Evolutionary conservation across 1,139 yeast genomes (phyloP).

Genomic region (Suzukiozyma palmioleophila): DNA sequence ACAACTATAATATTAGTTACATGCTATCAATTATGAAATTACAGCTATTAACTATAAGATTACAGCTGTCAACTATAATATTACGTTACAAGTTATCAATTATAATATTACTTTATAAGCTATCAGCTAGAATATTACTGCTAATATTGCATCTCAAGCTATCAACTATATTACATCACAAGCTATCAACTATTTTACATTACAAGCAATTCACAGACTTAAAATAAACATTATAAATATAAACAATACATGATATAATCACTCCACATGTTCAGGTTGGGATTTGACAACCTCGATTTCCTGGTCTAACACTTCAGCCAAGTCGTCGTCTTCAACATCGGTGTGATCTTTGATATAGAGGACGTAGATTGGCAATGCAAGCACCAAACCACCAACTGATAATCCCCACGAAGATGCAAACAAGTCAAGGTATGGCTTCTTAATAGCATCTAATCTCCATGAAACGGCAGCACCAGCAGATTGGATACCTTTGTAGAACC

Average conservation of each 20-base stretch:
- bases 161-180: too few species aligned
- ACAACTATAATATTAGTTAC: too few species aligned
- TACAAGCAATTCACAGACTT: too few species aligned
- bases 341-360: conserved; percentile 44
- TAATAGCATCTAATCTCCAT: conserved; percentile 54
- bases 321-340: conserved; percentile 33
- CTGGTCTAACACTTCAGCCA: conserved; percentile 22
- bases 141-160: too few species aligned
- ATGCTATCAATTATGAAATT: too few species aligned
- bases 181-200: too few species aligned
- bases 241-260: not conserved
- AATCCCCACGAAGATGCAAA: conserved; percentile 59
- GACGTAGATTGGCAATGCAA: conserved; percentile 37
- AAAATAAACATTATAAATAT: too few species aligned
- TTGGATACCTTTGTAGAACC: conserved; percentile 61
- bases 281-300: conserved; percentile 25
- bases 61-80: too few species aligned
- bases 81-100: too few species aligned
- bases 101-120: too few species aligned
- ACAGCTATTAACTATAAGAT: too few species aligned
- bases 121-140: too few species aligned
- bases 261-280: conserved; percentile 10
- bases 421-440: conserved; percentile 37
- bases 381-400: conserved; percentile 42
- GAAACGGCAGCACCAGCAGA: conserved; percentile 61